These are phyloP conservation scores for Aspergillus pseudonomiae DNA, from an alignment of 2,329 filamentous ascomycete species.

Conservation along the genomic window DNA sequence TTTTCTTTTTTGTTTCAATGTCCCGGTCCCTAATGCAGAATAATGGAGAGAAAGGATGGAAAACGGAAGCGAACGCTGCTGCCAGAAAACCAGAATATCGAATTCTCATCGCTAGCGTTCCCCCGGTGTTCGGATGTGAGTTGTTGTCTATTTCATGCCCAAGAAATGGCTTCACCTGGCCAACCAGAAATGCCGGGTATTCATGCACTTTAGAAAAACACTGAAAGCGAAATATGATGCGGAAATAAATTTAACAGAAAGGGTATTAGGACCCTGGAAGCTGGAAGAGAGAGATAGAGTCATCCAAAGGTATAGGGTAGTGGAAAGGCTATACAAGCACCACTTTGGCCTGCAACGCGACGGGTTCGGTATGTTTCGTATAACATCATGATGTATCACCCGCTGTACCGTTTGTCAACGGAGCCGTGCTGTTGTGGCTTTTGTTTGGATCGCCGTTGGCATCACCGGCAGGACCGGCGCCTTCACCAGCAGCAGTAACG, in stretches of 20 bases:
- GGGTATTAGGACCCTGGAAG: not conserved
- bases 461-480: conserved; percentile 1
- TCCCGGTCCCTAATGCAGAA: not conserved
- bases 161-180: not conserved
- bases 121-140: not conserved
- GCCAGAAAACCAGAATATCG: not conserved
- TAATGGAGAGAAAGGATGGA: not conserved
- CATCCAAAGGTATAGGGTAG: not conserved
- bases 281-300: conserved; percentile 4
- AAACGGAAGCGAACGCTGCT: not conserved
- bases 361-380: not conserved
- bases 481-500: conserved; percentile 16
- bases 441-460: conserved; percentile 24
- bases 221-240: not conserved
- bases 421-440: conserved; percentile 40
- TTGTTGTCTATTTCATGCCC: conserved; percentile 3
- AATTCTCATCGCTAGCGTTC: not conserved
- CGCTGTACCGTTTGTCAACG: conserved; percentile 61
- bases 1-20: not conserved
- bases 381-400: conserved; percentile 50
- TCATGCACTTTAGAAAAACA: not conserved
- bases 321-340: not conserved
- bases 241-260: not conserved
- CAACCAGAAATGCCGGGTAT: conserved; percentile 1
- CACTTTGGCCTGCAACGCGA: not conserved